These are phyloP conservation scores for Saccharomycopsis javanensis DNA, from an alignment of 805 yeast species.

Conservation along the genomic window DNA sequence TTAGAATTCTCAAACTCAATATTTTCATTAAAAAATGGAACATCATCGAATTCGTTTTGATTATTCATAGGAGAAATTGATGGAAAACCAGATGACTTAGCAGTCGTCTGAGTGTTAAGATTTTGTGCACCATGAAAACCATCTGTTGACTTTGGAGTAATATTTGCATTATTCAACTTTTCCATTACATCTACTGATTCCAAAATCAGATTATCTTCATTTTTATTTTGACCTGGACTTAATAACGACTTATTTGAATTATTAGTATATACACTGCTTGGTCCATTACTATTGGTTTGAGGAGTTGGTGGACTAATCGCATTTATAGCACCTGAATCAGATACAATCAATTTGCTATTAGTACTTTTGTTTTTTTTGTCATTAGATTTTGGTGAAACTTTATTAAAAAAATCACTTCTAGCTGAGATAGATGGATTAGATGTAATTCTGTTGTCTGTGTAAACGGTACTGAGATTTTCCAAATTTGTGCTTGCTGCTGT, in stretches of 20 bases:
- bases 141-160: not conserved
- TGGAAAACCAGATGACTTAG: not conserved
- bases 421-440: not conserved
- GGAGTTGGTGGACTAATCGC: not conserved
- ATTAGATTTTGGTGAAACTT: not conserved
- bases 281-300: not conserved
- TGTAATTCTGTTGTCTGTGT: not conserved
- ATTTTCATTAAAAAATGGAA: conserved; percentile 13
- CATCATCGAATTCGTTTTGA: not conserved
- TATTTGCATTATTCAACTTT: not conserved
- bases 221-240: not conserved
- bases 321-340: not conserved
- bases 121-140: not conserved
- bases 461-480: not conserved
- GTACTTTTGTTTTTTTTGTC: not conserved
- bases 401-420: not conserved
- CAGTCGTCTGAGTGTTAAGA: not conserved
- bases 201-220: not conserved
- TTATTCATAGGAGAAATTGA: not conserved
- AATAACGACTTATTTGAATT: not conserved
- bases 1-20: not conserved
- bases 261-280: not conserved
- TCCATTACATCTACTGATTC: not conserved
- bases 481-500: not conserved
- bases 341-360: not conserved